Conservation (phyloP, 768 basidiomycete genomes). For the Hirschioporus abietinus region DNA sequence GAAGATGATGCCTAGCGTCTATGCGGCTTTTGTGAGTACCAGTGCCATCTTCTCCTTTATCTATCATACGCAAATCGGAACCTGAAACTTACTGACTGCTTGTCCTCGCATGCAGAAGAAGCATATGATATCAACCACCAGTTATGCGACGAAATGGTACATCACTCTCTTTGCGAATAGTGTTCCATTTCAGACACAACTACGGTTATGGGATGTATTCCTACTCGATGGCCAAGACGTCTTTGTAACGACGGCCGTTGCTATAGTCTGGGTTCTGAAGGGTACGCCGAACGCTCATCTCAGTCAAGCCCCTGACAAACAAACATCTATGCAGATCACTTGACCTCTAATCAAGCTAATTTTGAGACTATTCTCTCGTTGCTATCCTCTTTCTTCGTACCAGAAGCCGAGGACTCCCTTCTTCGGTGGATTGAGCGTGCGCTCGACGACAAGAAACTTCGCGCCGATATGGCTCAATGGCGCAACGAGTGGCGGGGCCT, state of each 20-base stretch:
- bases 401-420: slow-evolving; percentile 81
- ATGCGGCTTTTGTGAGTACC: slow-evolving; percentile 60
- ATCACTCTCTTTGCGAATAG: slow-evolving; percentile 96
- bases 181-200: slow-evolving; percentile 91
- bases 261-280: slow-evolving; percentile 87
- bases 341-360: slow-evolving; percentile 67
- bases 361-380: slow-evolving; percentile 92
- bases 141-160: slow-evolving; percentile 99
- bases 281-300: slow-evolving; percentile 41
- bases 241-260: slow-evolving; percentile 78
- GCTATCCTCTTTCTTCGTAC: slow-evolving; percentile 91
- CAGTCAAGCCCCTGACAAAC: slow-evolving; percentile 3
- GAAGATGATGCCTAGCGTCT: slow-evolving; percentile 85
- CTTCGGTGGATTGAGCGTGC: slow-evolving; percentile 74
- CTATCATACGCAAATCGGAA: neutral
- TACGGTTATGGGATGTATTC: slow-evolving; percentile 93
- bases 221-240: slow-evolving; percentile 87
- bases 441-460: slow-evolving; percentile 58
- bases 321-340: slow-evolving; percentile 53
- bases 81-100: neutral
- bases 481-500: slow-evolving; percentile 73
- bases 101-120: slow-evolving; percentile 38
- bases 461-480: slow-evolving; percentile 69
- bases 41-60: neutral
- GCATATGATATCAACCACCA: slow-evolving; percentile 87